phyloP scores from a whole-genome alignment of 2,329 filamentous ascomycete species.

The Phialocephala sp. region DNA sequence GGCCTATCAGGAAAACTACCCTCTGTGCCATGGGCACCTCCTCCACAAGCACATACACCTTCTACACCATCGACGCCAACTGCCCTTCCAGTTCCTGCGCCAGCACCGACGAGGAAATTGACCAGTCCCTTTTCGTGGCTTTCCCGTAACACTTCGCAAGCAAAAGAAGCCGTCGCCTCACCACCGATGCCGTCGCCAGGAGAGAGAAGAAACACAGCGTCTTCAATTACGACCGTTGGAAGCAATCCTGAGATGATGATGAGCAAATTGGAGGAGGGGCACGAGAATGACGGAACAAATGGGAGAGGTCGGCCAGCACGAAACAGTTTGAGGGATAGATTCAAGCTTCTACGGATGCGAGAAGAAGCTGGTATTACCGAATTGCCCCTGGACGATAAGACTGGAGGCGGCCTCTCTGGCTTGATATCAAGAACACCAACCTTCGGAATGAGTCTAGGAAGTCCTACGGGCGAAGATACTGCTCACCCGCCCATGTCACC shows the following conservation, averaged over 20 bases:
- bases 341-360: conserved; percentile 76
- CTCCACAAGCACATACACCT: conserved; percentile 45
- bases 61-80: conserved; percentile 20
- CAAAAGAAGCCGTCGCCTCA: conserved; percentile 59
- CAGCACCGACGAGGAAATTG: conserved; percentile 65
- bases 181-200: conserved; percentile 51
- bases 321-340: conserved; percentile 76
- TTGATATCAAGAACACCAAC: conserved; percentile 49
- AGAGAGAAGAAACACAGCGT: conserved; percentile 74
- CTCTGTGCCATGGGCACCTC: conserved; percentile 73
- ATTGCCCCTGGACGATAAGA: conserved; percentile 54
- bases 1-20: conserved; percentile 76
- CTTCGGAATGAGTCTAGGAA: conserved; percentile 51
- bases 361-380: conserved; percentile 69
- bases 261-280: conserved; percentile 78
- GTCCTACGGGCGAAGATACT: conserved; percentile 47
- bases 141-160: conserved; percentile 68
- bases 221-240: conserved; percentile 77
- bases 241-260: conserved; percentile 85
- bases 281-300: conserved; percentile 62
- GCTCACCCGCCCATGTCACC: conserved; percentile 48
- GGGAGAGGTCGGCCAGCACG: conserved; percentile 55
- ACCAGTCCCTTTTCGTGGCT: conserved; percentile 90
- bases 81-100: conserved; percentile 35
- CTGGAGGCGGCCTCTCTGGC: conserved; percentile 46